Base-by-base conservation (phyloP, 1,284 basidiomycete species). In the Papiliotrema nemorosa region DNA sequence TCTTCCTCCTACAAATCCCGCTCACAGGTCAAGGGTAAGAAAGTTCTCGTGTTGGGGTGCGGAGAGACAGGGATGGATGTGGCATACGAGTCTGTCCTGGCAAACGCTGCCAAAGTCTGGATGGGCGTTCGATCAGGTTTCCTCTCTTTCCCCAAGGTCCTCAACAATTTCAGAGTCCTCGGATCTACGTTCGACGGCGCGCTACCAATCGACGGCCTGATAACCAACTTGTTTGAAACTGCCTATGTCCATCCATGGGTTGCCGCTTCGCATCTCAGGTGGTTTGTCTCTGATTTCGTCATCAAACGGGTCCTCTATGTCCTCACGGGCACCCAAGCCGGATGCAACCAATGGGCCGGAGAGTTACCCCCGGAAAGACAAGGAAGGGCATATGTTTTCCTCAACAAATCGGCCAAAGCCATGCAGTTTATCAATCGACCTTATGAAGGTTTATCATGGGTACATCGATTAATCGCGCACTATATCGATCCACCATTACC, bases 51-150 rank as follows among this genome's bases (percentile, higher is more conserved):
- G n/a, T 72, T 84, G 22, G 82, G 82, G 0, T 79, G 78, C 3
- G 84, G 84, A 0, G 84, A 85, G 66, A 85, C 84, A 4, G 82
- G 82, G 2, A 83, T 84, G 81, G 83, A 85, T 61, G 71, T 85
- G 34, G 81, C 67, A 1, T 79, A 79, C 60, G 76, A 76, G 51
- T 67, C 79, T 21, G 79, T 81, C 25, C 80, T 83, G 58, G 78
- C 79, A 2, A 76, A 77, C 6, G 81, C 82, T 3, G 76, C 77
- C 50, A 78, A 82, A 59, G 81, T 81, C 1, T 77, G 80, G 29
- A 70, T 85, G 39, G 83, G 81, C 54, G 78, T 82, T 21, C 70
- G 82, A 40, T 73, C 75, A 12, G 78, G 78, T 29, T 81, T 82
- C 65, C 68, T 84, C 14, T 80, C 79, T 0, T 83, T 84, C 63